Base-by-base conservation (phyloP, 2,329 filamentous ascomycete species). In the Leptographium procerum region DNA sequence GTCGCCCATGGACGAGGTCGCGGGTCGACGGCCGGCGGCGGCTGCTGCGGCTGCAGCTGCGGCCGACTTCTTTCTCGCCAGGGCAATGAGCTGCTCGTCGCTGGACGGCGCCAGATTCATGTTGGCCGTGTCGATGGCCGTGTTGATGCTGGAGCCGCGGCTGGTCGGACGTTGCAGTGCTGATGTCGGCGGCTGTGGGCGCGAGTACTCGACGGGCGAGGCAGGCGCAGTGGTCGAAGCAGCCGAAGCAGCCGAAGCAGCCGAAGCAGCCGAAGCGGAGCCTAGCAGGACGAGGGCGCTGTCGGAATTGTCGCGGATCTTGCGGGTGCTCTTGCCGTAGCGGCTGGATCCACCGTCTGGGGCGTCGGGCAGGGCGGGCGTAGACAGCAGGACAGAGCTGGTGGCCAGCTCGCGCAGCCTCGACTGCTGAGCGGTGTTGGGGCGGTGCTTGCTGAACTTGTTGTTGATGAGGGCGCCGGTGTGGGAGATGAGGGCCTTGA, bases 401-500 rank as follows among this genome's bases (percentile, higher is more conserved):
- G 83, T 91, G n/a, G 89, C 90, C 59, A 95, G 77, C 70, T 96
- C 91, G 48, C 91, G 84, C 36, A 95, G 79, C 62, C 87, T 85
- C 67, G 79, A 87, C 67, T 89, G 85, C 68, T 94, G 88, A 60
- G 88, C 85, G 56, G 85, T 88, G 63, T 77, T 89, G 1, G 92
- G 91, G 4, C 91, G 84, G 68, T 95, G 89, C 67, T 90, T 89
- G 56, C 86, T 89, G 72, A 99, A 89, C 69, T 99, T 99, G 78
- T 99, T 99, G 57, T 92, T 90, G 55, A 99, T 90, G 64, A 99
- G 96, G 59, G 94, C 91, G 40, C 94, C 94, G 0, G 92, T 91
- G 68, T 99, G 94, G 1, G 89, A 94, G 66, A 99, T 95, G 52
- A 99, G 79, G 0, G 94, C 92, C 67, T 91, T 89, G 68, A 96